phyloP scores from a whole-genome alignment of 805 yeast species.

The Teunomyces panamensis region DNA sequence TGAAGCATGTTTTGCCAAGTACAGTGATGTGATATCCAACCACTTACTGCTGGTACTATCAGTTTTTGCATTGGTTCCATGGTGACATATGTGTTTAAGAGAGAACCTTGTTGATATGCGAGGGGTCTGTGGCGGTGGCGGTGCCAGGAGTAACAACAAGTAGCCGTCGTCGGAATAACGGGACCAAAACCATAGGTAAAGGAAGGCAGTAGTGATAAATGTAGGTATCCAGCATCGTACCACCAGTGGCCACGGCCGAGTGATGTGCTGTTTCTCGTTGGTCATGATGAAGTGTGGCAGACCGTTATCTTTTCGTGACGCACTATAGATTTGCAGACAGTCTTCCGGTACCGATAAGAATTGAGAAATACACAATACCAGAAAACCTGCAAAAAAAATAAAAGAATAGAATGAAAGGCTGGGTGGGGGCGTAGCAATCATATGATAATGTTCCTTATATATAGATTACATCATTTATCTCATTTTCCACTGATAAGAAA shows the following conservation, averaged over 20 bases:
- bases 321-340: neutral
- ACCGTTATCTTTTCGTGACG: neutral
- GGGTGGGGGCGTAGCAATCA: neutral
- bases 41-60: slow-evolving; percentile 42
- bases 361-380: neutral
- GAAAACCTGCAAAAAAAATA: no score
- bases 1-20: slow-evolving; percentile 19
- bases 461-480: neutral
- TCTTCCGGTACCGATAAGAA: neutral
- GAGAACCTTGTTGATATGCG: slow-evolving; percentile 13
- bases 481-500: slow-evolving; percentile 16
- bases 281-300: slow-evolving; percentile 1
- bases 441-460: neutral
- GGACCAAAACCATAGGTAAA: neutral
- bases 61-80: slow-evolving; percentile 45
- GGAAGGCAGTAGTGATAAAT: neutral
- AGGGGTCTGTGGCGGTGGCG: neutral
- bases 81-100: slow-evolving; percentile 61
- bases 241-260: neutral
- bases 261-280: neutral
- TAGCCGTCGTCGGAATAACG: neutral
- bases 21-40: slow-evolving; percentile 47
- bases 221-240: neutral
- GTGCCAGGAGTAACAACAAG: neutral
- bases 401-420: no score